A percentile compares a stretch with the other conserved stretches of the same genome.
Evolutionary conservation across 495 filamentous ascomycete species (phyloP).

Genomic region (Penicillium taxi): DNA sequence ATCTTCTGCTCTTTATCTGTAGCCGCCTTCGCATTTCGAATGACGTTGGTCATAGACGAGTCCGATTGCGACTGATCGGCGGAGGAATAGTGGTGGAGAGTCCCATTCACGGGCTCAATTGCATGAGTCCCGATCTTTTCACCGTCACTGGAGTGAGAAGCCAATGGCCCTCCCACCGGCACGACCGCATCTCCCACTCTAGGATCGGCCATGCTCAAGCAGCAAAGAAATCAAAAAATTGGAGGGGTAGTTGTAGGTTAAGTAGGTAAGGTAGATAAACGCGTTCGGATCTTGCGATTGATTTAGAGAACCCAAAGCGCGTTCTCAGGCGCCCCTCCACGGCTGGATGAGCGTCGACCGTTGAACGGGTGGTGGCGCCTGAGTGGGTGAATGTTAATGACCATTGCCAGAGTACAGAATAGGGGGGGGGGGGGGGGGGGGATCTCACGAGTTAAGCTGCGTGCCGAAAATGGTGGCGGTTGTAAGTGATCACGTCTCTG

Average conservation of each 20-base stretch:
- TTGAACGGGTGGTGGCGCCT: slow-evolving; percentile 97
- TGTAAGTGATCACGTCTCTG: slow-evolving; percentile 38
- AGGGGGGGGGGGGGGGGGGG: too few relatives aligned
- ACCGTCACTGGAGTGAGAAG: not conserved
- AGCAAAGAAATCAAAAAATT: too few relatives aligned
- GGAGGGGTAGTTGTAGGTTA: too few relatives aligned
- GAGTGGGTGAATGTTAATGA: slow-evolving; percentile 10
- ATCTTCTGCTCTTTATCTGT: slow-evolving; percentile 42
- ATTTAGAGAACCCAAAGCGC: slow-evolving; percentile 54
- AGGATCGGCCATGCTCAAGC: slow-evolving; percentile 16
- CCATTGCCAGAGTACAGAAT: too few relatives aligned
- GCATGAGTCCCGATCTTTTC: slow-evolving; percentile 7
- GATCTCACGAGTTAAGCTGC: slow-evolving; percentile 42
- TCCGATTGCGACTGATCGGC: slow-evolving; percentile 17
- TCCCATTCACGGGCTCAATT: slow-evolving; percentile 22
- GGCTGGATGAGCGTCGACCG: slow-evolving; percentile 86
- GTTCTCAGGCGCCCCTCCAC: slow-evolving; percentile 80
- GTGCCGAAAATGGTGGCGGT: slow-evolving; percentile 46
- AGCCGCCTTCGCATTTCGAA: slow-evolving; percentile 37
- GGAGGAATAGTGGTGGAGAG: slow-evolving; percentile 9
- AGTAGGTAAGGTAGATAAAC: too few relatives aligned
- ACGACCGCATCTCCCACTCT: slow-evolving; percentile 9
- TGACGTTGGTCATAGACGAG: slow-evolving; percentile 27
- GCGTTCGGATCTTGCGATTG: too few relatives aligned
- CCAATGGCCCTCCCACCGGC: not conserved